Percentiles rank a stretch among this genome's conserved stretches.
Conservation (phyloP, 495 filamentous ascomycete genomes). For the Podospora tetraspora region DNA sequence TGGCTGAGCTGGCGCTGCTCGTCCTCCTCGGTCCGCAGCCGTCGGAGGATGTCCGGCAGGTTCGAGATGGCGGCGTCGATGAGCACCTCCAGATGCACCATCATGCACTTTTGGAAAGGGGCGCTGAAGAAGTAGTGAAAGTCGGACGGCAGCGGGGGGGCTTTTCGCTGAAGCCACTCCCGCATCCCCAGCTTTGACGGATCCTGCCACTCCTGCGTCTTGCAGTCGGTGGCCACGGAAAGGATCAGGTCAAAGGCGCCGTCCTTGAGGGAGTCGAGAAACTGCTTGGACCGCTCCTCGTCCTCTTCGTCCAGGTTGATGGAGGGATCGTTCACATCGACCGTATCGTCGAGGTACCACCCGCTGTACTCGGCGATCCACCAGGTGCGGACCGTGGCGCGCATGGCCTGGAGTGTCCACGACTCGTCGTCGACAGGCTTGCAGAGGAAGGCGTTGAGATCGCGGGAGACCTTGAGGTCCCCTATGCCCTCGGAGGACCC, state of each 20-base stretch:
- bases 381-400: slow-evolving; percentile 67
- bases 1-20: slow-evolving; percentile 70
- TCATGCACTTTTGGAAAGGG: slow-evolving; percentile 62
- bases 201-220: slow-evolving; percentile 68
- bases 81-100: slow-evolving; percentile 77
- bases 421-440: slow-evolving; percentile 55
- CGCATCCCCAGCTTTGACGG: slow-evolving; percentile 69
- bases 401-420: slow-evolving; percentile 67
- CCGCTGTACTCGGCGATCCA: slow-evolving; percentile 93
- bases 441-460: slow-evolving; percentile 62
- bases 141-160: slow-evolving; percentile 59
- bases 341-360: slow-evolving; percentile 69
- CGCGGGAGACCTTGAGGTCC: slow-evolving; percentile 58
- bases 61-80: slow-evolving; percentile 89
- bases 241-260: slow-evolving; percentile 90
- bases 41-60: slow-evolving; percentile 85
- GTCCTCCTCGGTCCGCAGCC: slow-evolving; percentile 82
- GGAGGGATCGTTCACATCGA: slow-evolving; percentile 51
- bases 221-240: slow-evolving; percentile 72
- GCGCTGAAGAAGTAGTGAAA: slow-evolving; percentile 50
- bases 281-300: slow-evolving; percentile 61
- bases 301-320: slow-evolving; percentile 57
- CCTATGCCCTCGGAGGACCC: slow-evolving; percentile 62
- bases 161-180: slow-evolving; percentile 70
- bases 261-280: slow-evolving; percentile 73